A percentile compares a stretch with the other conserved stretches of the same genome.
Conservation (phyloP, 192 early-diverging fungal species). For the Umbelopsis ramanniana region DNA sequence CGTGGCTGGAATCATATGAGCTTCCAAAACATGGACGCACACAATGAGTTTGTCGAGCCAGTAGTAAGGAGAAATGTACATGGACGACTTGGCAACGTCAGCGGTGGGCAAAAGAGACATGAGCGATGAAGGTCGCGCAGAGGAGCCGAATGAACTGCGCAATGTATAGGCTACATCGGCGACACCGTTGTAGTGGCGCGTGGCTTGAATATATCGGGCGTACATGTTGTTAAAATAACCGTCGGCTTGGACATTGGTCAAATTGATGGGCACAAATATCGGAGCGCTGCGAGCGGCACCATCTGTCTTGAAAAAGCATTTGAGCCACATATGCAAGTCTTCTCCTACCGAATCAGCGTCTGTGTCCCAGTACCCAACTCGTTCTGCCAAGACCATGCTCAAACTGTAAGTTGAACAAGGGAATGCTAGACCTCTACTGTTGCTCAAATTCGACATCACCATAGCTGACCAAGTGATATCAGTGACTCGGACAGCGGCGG, state of each 20-base stretch:
- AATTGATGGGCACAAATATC: constrained; percentile 72
- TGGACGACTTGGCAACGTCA: background rate
- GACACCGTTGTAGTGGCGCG: constrained; percentile 74
- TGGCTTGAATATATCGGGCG: constrained; percentile 71
- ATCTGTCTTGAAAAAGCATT: constrained; percentile 75
- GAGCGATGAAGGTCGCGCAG: background rate
- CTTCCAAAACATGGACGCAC: constrained; percentile 51
- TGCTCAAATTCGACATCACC: constrained; percentile 73
- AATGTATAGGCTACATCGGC: constrained; percentile 70
- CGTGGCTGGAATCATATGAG: constrained; percentile 55
- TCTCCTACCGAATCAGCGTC: constrained; percentile 78
- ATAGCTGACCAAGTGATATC: constrained; percentile 79
- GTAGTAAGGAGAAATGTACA: constrained; percentile 19
- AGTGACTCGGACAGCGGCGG: constrained; percentile 68
- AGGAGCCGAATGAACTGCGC: constrained; percentile 28
- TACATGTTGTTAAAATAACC: constrained; percentile 57
- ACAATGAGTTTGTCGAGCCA: constrained; percentile 46
- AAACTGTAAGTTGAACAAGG: constrained; percentile 81
- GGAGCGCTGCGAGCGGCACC: constrained; percentile 66
- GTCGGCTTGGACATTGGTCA: constrained; percentile 56
- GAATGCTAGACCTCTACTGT: constrained; percentile 58
- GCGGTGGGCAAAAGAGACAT: constrained; percentile 11
- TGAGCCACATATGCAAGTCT: constrained; percentile 82
- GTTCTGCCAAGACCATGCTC: constrained; percentile 70
- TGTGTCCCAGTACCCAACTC: constrained; percentile 78